Evolutionary conservation across 2,329 filamentous ascomycete species (phyloP), one percentile per base, ranked within the genome.

Genomic region (Diaporthe ampelina): DNA sequence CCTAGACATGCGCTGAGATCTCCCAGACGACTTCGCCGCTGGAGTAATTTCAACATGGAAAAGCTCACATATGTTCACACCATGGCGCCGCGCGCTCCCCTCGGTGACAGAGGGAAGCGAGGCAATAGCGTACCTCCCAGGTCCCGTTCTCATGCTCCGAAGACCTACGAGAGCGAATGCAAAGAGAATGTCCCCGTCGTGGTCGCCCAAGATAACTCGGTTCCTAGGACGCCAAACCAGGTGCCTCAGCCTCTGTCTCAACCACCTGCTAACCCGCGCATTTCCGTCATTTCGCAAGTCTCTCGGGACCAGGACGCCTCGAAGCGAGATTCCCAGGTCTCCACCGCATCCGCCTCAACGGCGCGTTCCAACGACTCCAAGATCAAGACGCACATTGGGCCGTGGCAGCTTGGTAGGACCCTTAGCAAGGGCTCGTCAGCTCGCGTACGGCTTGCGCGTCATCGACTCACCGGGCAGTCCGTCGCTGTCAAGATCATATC

Each of bases 401-500:
- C 96, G 77, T 99, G 97, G 97, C 92, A 96, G 77, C 86, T 99
- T 4, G 97, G 97, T 9, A 95, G 91, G 81, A 97, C 94, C 0
- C 88, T 99, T 37, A 97, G 97, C 0, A 94, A 94, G 78, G 97
- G 97, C 4, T 95, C 95, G 2, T 97, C 95, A 67, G 96, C 95
- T 19, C 91, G 94, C 37, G 97, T 99, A 21, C 91, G 96, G 72
- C 87, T 97, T 48, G 97, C 96, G 29, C 92, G 94, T 76, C 95
- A 99, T 84, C 89, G 88, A 32, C 84, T 91, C 29, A 97, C 95
- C 5, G 91, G 94, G 13, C 93, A 98, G 79, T 88, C 93, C 67
- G 97, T 95, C 5, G 97, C 97, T 2, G 94, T 98, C 81, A 99
- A 99, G 86, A 98, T 99, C 79, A 94, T 99, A 37, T 94, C 94